Conservation (phyloP, 768 basidiomycete species). For the Mycena alexandri region DNA sequence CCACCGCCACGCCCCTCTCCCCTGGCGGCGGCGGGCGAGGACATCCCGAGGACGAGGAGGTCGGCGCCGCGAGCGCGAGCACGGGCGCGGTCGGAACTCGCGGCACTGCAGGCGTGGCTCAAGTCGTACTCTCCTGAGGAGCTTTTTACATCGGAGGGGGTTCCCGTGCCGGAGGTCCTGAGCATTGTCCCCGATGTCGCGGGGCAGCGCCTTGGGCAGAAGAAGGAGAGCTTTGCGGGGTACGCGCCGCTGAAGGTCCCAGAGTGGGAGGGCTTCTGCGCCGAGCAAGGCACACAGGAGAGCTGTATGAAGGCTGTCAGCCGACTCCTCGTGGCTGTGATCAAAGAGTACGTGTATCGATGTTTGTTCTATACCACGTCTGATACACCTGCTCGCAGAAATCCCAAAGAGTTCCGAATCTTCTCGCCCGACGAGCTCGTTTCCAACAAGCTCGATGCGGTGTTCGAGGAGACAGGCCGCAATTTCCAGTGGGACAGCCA, state of each 20-base stretch:
- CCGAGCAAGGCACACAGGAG: conserved; percentile 67
- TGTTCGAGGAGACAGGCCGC: conserved; percentile 74
- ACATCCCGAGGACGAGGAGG: conserved; percentile 69
- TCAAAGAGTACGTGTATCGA: conserved; percentile 58
- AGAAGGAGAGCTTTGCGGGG: conserved; percentile 73
- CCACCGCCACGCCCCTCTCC: conserved; percentile 50
- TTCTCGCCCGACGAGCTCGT: conserved; percentile 93
- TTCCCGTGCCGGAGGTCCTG: conserved; percentile 68
- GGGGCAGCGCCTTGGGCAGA: conserved; percentile 77
- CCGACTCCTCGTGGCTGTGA: conserved; percentile 66
- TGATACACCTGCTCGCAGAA: conserved; percentile 53
- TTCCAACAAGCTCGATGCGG: conserved; percentile 89
- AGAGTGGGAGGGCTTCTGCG: conserved; percentile 70
- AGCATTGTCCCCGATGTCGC: conserved; percentile 65
- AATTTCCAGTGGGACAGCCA: conserved; percentile 90
- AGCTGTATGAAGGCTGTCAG: conserved; percentile 86
- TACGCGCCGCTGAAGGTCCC: conserved; percentile 74
- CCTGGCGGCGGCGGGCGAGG: conserved; percentile 53
- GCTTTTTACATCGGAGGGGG: conserved; percentile 70
- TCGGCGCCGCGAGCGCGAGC: conserved; percentile 48
- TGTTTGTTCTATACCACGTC: neutral
- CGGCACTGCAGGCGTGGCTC: conserved; percentile 78
- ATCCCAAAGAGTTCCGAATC: conserved; percentile 85
- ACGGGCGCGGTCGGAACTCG: conserved; percentile 68
- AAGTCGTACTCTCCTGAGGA: conserved; percentile 75